A percentile compares a stretch with the other conserved stretches of the same genome.
These are phyloP conservation scores for Aleurites moluccanus DNA, from an alignment of 441 rosid species.

Conservation along the genomic window DNA sequence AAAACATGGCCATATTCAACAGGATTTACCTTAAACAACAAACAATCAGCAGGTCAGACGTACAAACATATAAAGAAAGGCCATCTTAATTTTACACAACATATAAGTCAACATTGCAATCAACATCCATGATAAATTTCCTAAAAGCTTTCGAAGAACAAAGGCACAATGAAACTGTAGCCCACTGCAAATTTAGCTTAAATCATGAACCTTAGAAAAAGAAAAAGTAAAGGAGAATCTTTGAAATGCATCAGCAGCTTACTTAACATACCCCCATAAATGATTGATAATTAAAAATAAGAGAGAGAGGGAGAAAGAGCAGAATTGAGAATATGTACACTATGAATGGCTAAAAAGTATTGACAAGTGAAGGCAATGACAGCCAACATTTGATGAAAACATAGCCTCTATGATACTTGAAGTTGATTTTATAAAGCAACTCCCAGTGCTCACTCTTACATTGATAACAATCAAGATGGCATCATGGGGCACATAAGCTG, in stretches of 20 bases:
- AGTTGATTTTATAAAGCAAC: slow-evolving; percentile 1
- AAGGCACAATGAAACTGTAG: not conserved
- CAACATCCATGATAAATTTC: not conserved
- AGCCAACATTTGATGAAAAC: slow-evolving; percentile 3
- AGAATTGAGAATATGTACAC: no score
- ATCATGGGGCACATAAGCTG: slow-evolving; percentile 32
- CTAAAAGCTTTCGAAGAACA: not conserved
- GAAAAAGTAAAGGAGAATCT: not conserved
- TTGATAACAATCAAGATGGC: slow-evolving; percentile 34
- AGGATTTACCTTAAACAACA: slow-evolving; percentile 37
- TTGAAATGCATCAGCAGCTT: not conserved
- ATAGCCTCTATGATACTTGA: slow-evolving; percentile 1
- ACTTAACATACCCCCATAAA: not conserved
- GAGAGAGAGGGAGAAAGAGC: no score
- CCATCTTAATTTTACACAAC: not conserved
- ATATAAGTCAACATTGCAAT: not conserved
- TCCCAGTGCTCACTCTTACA: slow-evolving; percentile 27
- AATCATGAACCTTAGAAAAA: not conserved
- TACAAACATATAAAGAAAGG: not conserved
- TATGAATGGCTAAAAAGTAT: not conserved
- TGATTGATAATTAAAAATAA: no score
- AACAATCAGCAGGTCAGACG: not conserved
- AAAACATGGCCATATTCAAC: slow-evolving; percentile 46
- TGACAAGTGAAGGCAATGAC: slow-evolving; percentile 2
- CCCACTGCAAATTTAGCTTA: not conserved